Percentiles rank a stretch among this genome's conserved stretches.
These are phyloP conservation scores for Aspergillus campestris DNA, from an alignment of 495 filamentous ascomycete genomes.

Conservation along the genomic window DNA sequence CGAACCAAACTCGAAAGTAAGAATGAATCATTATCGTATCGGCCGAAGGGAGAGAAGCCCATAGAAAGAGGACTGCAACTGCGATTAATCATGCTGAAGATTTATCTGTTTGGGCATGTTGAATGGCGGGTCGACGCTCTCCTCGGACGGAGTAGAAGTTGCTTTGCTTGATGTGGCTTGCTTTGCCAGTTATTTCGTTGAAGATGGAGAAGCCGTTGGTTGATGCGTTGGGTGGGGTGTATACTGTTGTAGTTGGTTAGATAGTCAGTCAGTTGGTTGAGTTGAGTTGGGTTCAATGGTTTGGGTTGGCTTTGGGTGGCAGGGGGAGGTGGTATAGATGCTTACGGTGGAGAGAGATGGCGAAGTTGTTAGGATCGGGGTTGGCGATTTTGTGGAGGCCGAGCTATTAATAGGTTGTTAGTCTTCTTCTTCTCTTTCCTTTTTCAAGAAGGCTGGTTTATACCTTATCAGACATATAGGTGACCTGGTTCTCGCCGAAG, in stretches of 20 bases:
- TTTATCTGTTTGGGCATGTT: too few relatives aligned
- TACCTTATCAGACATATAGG: conserved; percentile 74
- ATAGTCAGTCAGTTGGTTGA: too few relatives aligned
- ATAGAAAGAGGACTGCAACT: too few relatives aligned
- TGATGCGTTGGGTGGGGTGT: conserved; percentile 84
- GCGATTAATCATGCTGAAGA: too few relatives aligned
- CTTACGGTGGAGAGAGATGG: conserved; percentile 79
- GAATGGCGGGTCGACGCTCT: not conserved
- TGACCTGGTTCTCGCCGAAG: conserved; percentile 56
- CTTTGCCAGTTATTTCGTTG: conserved; percentile 61
- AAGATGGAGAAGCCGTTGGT: conserved; percentile 66
- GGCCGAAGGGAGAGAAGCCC: too few relatives aligned
- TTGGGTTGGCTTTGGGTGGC: not conserved
- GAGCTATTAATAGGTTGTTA: conserved; percentile 36
- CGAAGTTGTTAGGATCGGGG: conserved; percentile 56
- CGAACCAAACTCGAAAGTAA: too few relatives aligned
- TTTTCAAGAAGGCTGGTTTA: not conserved
- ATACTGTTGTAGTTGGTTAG: conserved; percentile 44
- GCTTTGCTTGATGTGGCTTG: conserved; percentile 58
- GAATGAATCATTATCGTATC: too few relatives aligned
- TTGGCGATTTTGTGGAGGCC: conserved; percentile 81
- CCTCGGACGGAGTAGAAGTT: conserved; percentile 46
- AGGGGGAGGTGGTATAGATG: conserved; percentile 8
- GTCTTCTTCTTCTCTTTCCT: not conserved
- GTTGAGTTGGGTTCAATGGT: too few relatives aligned